These are phyloP conservation scores for Paecilomyces dactylethromorphus DNA, from an alignment of 2,329 filamentous ascomycete genomes.

Conservation along the genomic window DNA sequence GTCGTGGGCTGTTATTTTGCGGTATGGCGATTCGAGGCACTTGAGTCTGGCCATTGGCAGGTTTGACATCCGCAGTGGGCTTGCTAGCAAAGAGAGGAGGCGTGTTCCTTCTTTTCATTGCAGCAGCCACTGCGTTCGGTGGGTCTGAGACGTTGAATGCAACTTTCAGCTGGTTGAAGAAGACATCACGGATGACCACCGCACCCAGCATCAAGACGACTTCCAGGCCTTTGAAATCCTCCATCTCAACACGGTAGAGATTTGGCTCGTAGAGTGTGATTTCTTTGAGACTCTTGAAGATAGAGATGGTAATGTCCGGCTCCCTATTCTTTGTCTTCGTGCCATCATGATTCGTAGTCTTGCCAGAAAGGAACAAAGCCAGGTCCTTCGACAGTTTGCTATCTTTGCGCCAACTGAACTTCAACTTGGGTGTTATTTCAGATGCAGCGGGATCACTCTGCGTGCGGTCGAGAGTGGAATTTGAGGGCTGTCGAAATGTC, in stretches of 20 bases:
- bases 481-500: slow-evolving; percentile 73
- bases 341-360: slow-evolving; percentile 54
- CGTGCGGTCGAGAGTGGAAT: slow-evolving; percentile 69
- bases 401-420: slow-evolving; percentile 86
- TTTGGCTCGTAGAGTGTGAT: slow-evolving; percentile 93
- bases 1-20: slow-evolving; percentile 10
- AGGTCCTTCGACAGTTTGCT: slow-evolving; percentile 79
- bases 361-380: slow-evolving; percentile 80
- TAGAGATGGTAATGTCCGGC: slow-evolving; percentile 88
- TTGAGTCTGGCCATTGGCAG: slow-evolving; percentile 17
- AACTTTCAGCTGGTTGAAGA: slow-evolving; percentile 60
- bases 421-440: slow-evolving; percentile 61
- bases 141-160: slow-evolving; percentile 62
- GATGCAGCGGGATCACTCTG: slow-evolving; percentile 53
- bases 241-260: slow-evolving; percentile 79
- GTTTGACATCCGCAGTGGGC: slow-evolving; percentile 3
- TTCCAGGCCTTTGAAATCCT: slow-evolving; percentile 90
- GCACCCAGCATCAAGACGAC: slow-evolving; percentile 63
- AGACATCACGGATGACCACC: slow-evolving; percentile 56
- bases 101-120: neutral
- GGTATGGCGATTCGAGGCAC: slow-evolving; percentile 18
- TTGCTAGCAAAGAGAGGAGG: neutral
- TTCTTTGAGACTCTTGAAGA: slow-evolving; percentile 70
- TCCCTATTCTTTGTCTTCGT: slow-evolving; percentile 75
- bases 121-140: neutral